Evolutionary conservation across 768 basidiomycete genomes (phyloP).

Genomic region (Collybiopsis luxurians): DNA sequence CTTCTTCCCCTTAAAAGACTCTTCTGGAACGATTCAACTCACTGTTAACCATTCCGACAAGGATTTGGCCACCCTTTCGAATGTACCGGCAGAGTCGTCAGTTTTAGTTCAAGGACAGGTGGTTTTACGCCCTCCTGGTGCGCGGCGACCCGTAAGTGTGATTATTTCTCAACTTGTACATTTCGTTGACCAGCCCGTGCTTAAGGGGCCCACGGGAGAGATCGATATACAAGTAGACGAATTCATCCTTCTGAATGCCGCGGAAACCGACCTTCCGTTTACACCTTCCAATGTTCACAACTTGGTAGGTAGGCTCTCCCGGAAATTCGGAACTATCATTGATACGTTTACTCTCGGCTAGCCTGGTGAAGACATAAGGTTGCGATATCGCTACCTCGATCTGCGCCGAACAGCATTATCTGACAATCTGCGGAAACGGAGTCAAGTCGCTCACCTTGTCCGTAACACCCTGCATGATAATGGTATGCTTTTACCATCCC

Average conservation of each 20-base stretch:
- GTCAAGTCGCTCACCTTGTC: slow-evolving; percentile 76
- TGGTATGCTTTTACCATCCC: slow-evolving; percentile 41
- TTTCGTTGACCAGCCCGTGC: slow-evolving; percentile 8
- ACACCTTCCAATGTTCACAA: slow-evolving; percentile 74
- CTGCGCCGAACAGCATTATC: slow-evolving; percentile 74
- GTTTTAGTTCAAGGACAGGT: slow-evolving; percentile 77
- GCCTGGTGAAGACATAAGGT: slow-evolving; percentile 86
- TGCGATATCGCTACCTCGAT: slow-evolving; percentile 87
- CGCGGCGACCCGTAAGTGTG: slow-evolving; percentile 57
- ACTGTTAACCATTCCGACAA: slow-evolving; percentile 1
- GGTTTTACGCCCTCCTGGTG: slow-evolving; percentile 56
- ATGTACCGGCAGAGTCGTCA: slow-evolving; percentile 73
- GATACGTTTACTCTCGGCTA: slow-evolving; percentile 25
- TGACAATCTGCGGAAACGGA: slow-evolving; percentile 77
- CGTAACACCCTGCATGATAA: slow-evolving; percentile 70
- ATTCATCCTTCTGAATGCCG: slow-evolving; percentile 79
- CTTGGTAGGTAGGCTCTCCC: slow-evolving; percentile 47
- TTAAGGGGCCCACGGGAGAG: slow-evolving; percentile 49
- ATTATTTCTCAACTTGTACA: neutral
- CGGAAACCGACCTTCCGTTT: slow-evolving; percentile 73
- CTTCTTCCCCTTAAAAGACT: too few species aligned
- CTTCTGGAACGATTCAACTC: slow-evolving; percentile 26
- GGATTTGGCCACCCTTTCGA: slow-evolving; percentile 45
- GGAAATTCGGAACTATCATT: neutral
- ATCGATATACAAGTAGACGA: slow-evolving; percentile 75